A percentile compares a stretch with the other conserved stretches of the same genome.
phyloP scores from a whole-genome alignment of 2,329 filamentous ascomycete species.

The Domatiomyces globalis region DNA sequence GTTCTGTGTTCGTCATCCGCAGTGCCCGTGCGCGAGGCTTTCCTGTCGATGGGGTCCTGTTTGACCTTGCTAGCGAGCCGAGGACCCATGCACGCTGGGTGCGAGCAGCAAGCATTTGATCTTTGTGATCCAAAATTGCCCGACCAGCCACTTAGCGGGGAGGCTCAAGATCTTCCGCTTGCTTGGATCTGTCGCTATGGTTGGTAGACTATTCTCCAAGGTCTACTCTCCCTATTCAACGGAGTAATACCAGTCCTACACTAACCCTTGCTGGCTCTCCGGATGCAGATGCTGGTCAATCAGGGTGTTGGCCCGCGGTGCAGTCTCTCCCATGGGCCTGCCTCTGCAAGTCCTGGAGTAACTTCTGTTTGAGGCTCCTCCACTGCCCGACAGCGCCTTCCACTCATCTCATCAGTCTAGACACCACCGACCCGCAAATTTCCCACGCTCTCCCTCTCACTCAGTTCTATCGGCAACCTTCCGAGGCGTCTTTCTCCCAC shows the following conservation, averaged over 20 bases:
- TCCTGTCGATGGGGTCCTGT: neutral
- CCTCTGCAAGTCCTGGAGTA: neutral
- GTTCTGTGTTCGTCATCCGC: neutral
- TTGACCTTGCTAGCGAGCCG: neutral
- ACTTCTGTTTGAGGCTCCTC: neutral
- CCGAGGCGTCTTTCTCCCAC: slow-evolving; percentile 2
- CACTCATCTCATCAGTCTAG: neutral
- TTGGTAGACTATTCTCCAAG: neutral
- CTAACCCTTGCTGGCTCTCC: too few species aligned
- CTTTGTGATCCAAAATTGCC: neutral
- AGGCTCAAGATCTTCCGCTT: neutral
- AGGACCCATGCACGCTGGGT: neutral
- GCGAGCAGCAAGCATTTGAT: neutral
- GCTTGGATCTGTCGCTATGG: neutral
- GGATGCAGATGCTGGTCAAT: neutral
- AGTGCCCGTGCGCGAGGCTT: neutral
- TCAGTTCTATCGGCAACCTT: slow-evolving; percentile 2
- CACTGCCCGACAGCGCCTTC: neutral
- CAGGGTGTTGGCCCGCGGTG: neutral
- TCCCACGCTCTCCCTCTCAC: neutral
- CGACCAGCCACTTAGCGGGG: neutral
- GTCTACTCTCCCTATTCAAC: neutral
- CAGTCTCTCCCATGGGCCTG: neutral
- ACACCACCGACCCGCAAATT: slow-evolving; percentile 1
- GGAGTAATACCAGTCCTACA: neutral